phyloP scores from a whole-genome alignment of 371 early-diverging fungal species.

The Smittium culicis region DNA sequence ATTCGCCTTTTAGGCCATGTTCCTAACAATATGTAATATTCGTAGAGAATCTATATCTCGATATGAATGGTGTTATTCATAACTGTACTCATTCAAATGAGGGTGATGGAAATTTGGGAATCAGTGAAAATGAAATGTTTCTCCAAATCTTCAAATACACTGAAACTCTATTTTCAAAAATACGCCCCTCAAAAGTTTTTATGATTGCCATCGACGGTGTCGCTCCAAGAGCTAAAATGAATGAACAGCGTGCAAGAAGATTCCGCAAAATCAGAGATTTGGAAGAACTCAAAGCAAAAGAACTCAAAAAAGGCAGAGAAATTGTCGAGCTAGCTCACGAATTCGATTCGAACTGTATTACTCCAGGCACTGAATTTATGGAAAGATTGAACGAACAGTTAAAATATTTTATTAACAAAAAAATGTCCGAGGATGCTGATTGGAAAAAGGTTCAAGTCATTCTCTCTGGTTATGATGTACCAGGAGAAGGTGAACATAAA shows the following conservation, averaged over 20 bases:
- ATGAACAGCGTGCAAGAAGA: constrained; percentile 97
- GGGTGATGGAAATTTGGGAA: constrained; percentile 50
- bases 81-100: constrained; percentile 94
- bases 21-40: constrained; percentile 19
- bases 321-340: constrained; percentile 43
- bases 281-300: constrained; percentile 52
- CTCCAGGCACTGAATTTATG: constrained; percentile 99
- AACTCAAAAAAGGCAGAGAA: constrained; percentile 39
- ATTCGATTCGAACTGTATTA: constrained; percentile 98
- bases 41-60: constrained; percentile 80
- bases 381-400: constrained; percentile 69
- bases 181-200: constrained; percentile 84
- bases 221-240: constrained; percentile 99
- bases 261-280: constrained; percentile 89
- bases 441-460: constrained; percentile 90
- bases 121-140: constrained; percentile 89
- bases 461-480: constrained; percentile 88
- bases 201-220: constrained; percentile 98
- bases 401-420: constrained; percentile 77
- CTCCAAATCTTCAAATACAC: constrained; percentile 86
- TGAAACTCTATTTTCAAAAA: constrained; percentile 81
- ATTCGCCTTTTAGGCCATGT: not conserved
- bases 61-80: constrained; percentile 99
- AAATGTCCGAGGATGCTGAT: constrained; percentile 70
- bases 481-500: constrained; percentile 99